Percentiles rank a stretch among this genome's conserved stretches.
phyloP scores from a whole-genome alignment of 768 basidiomycete genomes.

The Kwoniella pini region DNA sequence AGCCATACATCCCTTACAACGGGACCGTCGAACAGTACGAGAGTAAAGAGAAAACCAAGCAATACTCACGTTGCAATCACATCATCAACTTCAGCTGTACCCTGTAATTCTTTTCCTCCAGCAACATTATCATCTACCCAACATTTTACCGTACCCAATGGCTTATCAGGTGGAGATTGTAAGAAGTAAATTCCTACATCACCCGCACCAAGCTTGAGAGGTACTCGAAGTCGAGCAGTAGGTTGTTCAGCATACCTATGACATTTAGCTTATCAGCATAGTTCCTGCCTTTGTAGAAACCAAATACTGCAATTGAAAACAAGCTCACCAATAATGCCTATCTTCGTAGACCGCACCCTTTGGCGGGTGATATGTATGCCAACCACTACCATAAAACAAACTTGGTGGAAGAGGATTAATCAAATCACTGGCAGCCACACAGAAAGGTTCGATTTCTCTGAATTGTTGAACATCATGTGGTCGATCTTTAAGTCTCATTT shows the following conservation, averaged over 20 bases:
- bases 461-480: constrained; percentile 61
- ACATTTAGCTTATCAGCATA: too few species aligned
- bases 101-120: constrained; percentile 75
- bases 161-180: constrained; percentile 64
- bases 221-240: constrained; percentile 76
- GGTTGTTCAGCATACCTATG: constrained; percentile 72
- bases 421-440: constrained; percentile 94
- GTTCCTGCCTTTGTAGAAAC: too few species aligned
- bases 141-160: constrained; percentile 71
- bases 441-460: constrained; percentile 85
- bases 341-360: constrained; percentile 59
- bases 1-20: too few species aligned
- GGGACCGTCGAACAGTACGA: too few species aligned
- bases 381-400: constrained; percentile 90
- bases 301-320: too few species aligned
- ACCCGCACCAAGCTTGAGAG: constrained; percentile 79
- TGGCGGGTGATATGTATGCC: constrained; percentile 74
- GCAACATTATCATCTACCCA: constrained; percentile 96
- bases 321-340: constrained; percentile 79
- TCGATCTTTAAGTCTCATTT: constrained; percentile 65
- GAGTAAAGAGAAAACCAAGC: too few species aligned
- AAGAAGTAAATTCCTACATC: constrained; percentile 91
- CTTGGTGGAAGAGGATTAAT: constrained; percentile 96
- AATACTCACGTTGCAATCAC: constrained; percentile 67
- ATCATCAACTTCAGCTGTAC: constrained; percentile 68